Evolutionary conservation across 805 yeast genomes (phyloP).

Genomic region (Zygoascus bituminiphila): DNA sequence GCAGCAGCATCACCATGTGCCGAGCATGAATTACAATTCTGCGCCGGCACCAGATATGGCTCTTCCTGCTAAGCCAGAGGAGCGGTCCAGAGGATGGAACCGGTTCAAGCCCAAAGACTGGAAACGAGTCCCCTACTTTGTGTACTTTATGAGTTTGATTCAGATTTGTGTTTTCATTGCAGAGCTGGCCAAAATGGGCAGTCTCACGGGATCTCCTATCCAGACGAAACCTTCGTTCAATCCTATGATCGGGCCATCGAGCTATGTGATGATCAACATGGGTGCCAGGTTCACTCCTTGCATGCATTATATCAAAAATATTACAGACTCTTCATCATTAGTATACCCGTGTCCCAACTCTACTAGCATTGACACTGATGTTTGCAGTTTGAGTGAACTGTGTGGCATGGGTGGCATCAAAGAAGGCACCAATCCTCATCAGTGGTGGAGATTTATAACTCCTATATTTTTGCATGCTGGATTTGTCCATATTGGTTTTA

Average conservation of each 20-base stretch:
- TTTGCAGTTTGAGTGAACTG: conserved; percentile 47
- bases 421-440: conserved; percentile 31
- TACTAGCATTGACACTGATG: conserved; percentile 45
- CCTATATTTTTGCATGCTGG: conserved; percentile 74
- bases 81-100: not conserved
- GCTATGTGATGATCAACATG: conserved; percentile 55
- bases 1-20: not conserved
- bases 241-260: conserved; percentile 73
- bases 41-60: not conserved
- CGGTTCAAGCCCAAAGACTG: conserved; percentile 8
- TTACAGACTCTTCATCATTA: conserved; percentile 41
- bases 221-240: conserved; percentile 66
- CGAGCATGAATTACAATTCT: not conserved
- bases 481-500: conserved; percentile 56
- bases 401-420: conserved; percentile 51
- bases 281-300: conserved; percentile 69
- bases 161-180: conserved; percentile 51
- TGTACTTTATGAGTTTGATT: conserved; percentile 21
- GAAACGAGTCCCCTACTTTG: conserved; percentile 26
- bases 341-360: conserved; percentile 64
- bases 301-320: conserved; percentile 44
- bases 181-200: conserved; percentile 50
- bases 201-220: conserved; percentile 53
- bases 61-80: not conserved
- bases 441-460: conserved; percentile 62